Base-by-base conservation (phyloP, 2,329 filamentous ascomycete species). In the Metarhizium album region DNA sequence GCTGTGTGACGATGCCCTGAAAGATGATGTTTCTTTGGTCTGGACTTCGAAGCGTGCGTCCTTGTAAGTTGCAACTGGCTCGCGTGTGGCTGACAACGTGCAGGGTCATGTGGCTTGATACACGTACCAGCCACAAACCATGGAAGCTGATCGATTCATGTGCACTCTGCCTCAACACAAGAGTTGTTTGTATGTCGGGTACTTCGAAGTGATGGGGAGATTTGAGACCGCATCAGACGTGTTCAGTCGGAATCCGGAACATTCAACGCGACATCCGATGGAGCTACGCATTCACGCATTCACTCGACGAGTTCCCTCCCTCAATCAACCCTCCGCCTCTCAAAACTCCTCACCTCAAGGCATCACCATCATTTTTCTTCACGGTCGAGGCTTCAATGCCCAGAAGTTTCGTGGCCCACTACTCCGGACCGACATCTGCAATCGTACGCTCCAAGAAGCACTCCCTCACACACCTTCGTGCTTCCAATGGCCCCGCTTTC, bases 281-380 rank as follows among this genome's bases (percentile, higher is more conserved):
- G 43, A 37, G 2, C 20, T 49, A 53, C 7, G 47, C 52, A 20
- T 47, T 49, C 7, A n/a, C n/a, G n/a, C 54, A 22, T 59, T 5
- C n/a, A n/a, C n/a, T n/a, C n/a, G 58, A 62, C 22, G 18, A 57
- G 16, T 64, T 67, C 18, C 56, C 56, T 5, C 55, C 56, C 7
- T 56, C 56, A 3, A 47, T 59, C 11, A 20, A 51, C 20, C 27
- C 60, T 9, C 53, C 59, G 9, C 62, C 64, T 3, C 49, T 62
- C 1, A 52, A 53, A 0, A 38, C 50, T 4, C 57, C 59, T 1
- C 74, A 76, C 55, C 59, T 1, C 74, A 76, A 55, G 63, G 55
- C n/a, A 62, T 70, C 48, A 75, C 73, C 24, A 56, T 77, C 50
- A 67, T 78, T 52, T 59, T 76, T 48, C 68, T 78, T 4, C 74